phyloP scores from a whole-genome alignment of 805 yeast species.

The Candida cerambycidarum region DNA sequence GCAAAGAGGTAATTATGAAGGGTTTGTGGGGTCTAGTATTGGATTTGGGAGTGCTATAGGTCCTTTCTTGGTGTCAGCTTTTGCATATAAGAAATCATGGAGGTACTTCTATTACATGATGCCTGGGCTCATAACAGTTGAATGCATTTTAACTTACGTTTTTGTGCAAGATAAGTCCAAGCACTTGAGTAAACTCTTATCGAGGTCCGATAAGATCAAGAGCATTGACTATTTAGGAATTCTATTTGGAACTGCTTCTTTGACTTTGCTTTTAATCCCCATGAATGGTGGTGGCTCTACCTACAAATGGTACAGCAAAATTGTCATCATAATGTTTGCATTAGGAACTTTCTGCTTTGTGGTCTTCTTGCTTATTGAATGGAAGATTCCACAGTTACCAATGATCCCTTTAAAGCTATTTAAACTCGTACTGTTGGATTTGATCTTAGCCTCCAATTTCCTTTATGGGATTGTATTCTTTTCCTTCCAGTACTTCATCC shows the following conservation, averaged over 20 bases:
- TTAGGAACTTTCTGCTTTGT: conserved; percentile 37
- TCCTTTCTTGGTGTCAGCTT: conserved; percentile 54
- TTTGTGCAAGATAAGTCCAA: conserved; percentile 31
- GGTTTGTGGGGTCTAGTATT: conserved; percentile 48
- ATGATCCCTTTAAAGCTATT: conserved; percentile 53
- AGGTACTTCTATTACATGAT: conserved; percentile 50
- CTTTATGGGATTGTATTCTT: conserved; percentile 50
- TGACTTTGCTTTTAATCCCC: conserved; percentile 52
- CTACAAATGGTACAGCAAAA: conserved; percentile 51
- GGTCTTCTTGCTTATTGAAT: conserved; percentile 50
- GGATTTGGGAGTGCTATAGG: conserved; percentile 54
- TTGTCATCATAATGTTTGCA: conserved; percentile 34
- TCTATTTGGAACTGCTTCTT: conserved; percentile 45
- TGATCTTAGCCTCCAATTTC: conserved; percentile 34
- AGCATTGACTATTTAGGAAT: conserved; percentile 57
- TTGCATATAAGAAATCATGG: conserved; percentile 47
- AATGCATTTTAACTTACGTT: conserved; percentile 25
- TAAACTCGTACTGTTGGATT: conserved; percentile 31
- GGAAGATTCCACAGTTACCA: conserved; percentile 48
- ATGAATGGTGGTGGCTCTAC: conserved; percentile 61
- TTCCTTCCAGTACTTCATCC: conserved; percentile 46
- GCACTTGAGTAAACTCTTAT: conserved; percentile 22
- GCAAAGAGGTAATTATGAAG: conserved; percentile 54
- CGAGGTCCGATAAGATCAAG: conserved; percentile 36
- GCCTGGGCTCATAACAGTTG: conserved; percentile 40